Evolutionary conservation across 257 asterid genomes (phyloP).

Genomic region (Ligustrum vulgare): DNA sequence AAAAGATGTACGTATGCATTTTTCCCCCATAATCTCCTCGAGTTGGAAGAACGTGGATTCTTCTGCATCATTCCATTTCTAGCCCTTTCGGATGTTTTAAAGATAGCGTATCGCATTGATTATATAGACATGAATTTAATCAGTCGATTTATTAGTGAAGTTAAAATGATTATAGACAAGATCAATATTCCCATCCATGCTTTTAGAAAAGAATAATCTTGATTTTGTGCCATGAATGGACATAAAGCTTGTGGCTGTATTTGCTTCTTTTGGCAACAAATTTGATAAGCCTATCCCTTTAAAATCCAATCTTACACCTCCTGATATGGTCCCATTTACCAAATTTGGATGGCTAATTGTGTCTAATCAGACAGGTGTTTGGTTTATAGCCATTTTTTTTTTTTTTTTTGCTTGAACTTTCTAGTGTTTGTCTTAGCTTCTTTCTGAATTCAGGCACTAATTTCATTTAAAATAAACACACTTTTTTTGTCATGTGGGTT

Average conservation of each 20-base stretch:
- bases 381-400: neutral
- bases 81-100: neutral
- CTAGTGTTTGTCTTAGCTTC: neutral
- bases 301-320: neutral
- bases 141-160: neutral
- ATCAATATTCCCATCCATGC: neutral
- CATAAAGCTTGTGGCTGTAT: neutral
- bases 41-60: neutral
- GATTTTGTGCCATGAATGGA: neutral
- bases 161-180: neutral
- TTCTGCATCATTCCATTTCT: neutral
- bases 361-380: constrained; percentile 14
- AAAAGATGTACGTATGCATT: neutral
- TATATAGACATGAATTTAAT: neutral
- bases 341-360: neutral
- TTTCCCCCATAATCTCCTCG: neutral
- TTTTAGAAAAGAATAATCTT: neutral
- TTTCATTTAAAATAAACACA: neutral
- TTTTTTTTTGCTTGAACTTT: constrained; percentile 16
- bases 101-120: neutral
- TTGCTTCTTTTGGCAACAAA: constrained; percentile 11
- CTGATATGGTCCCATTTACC: neutral
- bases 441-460: neutral
- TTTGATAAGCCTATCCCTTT: neutral
- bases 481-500: neutral